These are phyloP conservation scores for Trichoderma virens DNA, from an alignment of 495 filamentous ascomycete species.

Conservation along the genomic window DNA sequence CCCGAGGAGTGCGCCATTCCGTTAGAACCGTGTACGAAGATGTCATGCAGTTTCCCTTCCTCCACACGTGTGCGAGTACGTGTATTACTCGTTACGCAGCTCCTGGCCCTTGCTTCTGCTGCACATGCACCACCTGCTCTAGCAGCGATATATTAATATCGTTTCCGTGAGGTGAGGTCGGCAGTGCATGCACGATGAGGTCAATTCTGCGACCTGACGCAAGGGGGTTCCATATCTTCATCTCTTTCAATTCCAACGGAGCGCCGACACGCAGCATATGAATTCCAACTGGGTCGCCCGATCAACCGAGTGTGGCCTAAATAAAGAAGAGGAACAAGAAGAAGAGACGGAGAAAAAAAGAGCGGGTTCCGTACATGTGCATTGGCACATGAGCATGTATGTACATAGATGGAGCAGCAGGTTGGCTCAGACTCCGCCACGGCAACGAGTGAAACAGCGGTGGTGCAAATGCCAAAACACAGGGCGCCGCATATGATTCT, in stretches of 20 bases:
- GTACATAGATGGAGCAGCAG: neutral
- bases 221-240: neutral
- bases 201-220: neutral
- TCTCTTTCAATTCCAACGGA: neutral
- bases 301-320: too few relatives aligned
- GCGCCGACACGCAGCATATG: too few relatives aligned
- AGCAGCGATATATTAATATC: neutral
- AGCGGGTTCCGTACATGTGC: too few relatives aligned
- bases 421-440: neutral
- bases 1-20: too few relatives aligned
- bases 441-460: slow-evolving; percentile 4
- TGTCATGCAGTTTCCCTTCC: neutral
- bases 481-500: slow-evolving; percentile 2
- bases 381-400: too few relatives aligned
- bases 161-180: neutral
- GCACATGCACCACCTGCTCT: neutral
- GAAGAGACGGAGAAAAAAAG: too few relatives aligned
- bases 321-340: too few relatives aligned
- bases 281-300: too few relatives aligned
- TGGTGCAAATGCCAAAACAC: neutral
- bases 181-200: slow-evolving; percentile 7
- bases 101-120: neutral
- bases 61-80: too few relatives aligned
- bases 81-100: too few relatives aligned
- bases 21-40: neutral